Evolutionary conservation across 208 protist species (phyloP), one percentile per base, ranked within the genome.

Genomic region (Vickermania ingenoplastis): DNA sequence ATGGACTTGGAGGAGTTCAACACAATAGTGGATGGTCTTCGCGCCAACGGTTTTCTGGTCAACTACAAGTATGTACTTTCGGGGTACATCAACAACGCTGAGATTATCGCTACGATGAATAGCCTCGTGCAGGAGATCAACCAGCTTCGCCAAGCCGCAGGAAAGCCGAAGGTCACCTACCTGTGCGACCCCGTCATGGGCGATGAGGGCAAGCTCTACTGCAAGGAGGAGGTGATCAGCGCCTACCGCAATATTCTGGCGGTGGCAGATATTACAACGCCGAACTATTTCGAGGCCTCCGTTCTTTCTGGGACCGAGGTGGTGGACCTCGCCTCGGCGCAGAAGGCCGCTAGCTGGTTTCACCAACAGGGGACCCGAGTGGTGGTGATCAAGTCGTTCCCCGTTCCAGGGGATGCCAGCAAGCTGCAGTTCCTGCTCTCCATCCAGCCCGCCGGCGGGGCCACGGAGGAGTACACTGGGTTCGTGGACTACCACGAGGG

Each of bases 111-210:
- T 4, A 62, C 76, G 26, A 57, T 98, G 7, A 57, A 73, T 17
- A 55, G 63, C 1, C 83, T 87, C 11, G 54, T 96, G 13, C 26
- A 59, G 0, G 71, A 86, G 70, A 64, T 98, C 13, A 79, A 86
- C 14, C 45, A 66, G 21, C 53, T 81, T 52, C 65, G 86, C 25
- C 50, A 61, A 45, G 74, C 69, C 31, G 67, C 79, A 36, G 58
- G 49, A 2, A 45, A 28, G 31, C 29, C 51, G 41, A 65, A 71
- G 14, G 54, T 83, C 0, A 71, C 63, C 14, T 96, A 83, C 62
- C 70, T 96, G 28, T 98, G 96, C 75, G 96, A 98, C 62, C 95
- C 96, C 0, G 96, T 98, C 1, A 79, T 98, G 57, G 96, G 96
- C 29, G 96, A 98, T 60, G 75, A 97, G 53, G 90, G 91, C 4